Conservation (phyloP, 768 basidiomycete species). For the Tricholoma furcatifolium region DNA sequence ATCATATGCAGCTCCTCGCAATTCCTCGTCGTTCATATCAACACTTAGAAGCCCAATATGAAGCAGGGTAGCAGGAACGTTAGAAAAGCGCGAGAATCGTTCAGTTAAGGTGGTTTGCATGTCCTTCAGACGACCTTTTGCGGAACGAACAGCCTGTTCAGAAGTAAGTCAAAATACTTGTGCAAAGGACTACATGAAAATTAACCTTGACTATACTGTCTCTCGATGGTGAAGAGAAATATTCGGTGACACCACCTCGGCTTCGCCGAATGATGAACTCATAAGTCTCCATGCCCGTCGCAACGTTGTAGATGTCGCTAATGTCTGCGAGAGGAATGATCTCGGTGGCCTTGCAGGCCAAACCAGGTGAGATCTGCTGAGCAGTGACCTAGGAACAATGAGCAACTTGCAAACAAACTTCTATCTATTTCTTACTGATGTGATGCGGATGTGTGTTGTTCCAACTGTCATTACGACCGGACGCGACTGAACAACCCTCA, state of each 20-base stretch:
- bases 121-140: constrained; percentile 69
- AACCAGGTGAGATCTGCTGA: constrained; percentile 62
- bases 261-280: constrained; percentile 82
- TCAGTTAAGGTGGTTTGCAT: constrained; percentile 51
- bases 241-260: constrained; percentile 68
- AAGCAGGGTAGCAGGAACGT: constrained; percentile 83
- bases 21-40: constrained; percentile 67
- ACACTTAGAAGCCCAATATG: constrained; percentile 84
- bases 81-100: constrained; percentile 75
- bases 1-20: constrained; percentile 79
- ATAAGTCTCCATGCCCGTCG: constrained; percentile 67
- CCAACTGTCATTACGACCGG: constrained; percentile 72
- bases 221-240: constrained; percentile 69
- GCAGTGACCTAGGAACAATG: constrained; percentile 55
- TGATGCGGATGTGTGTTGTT: constrained; percentile 71
- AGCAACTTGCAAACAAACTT: not conserved
- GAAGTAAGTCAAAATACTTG: not conserved
- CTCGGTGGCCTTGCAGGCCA: constrained; percentile 79
- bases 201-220: constrained; percentile 75
- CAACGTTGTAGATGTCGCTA: constrained; percentile 84
- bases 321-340: constrained; percentile 78
- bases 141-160: constrained; percentile 65
- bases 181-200: not conserved
- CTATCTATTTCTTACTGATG: constrained; percentile 53
- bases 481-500: constrained; percentile 67